phyloP scores from a whole-genome alignment of 2,329 filamentous ascomycete genomes.

The Pseudogymnoascus pannorum region DNA sequence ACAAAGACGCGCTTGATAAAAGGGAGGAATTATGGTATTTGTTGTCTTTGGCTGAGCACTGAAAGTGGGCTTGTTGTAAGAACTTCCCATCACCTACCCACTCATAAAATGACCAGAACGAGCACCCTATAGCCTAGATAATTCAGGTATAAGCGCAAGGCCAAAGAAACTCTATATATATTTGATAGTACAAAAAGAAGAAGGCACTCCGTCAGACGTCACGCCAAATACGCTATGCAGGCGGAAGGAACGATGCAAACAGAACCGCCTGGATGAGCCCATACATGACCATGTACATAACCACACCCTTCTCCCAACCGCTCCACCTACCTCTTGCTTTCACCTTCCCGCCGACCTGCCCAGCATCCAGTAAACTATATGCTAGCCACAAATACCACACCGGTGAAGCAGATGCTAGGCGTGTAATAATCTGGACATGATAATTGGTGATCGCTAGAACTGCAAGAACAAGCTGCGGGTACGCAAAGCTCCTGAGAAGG shows the following conservation, averaged over 20 bases:
- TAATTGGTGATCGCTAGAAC: slow-evolving; percentile 68
- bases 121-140: neutral
- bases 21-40: neutral
- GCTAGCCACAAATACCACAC: slow-evolving; percentile 84
- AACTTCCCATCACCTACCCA: neutral
- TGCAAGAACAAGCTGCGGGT: slow-evolving; percentile 66
- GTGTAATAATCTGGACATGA: slow-evolving; percentile 89
- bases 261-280: slow-evolving; percentile 72
- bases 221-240: slow-evolving; percentile 49
- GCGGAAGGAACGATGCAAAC: slow-evolving; percentile 86
- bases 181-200: neutral
- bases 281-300: slow-evolving; percentile 70
- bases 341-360: slow-evolving; percentile 2
- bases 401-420: slow-evolving; percentile 80
- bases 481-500: slow-evolving; percentile 46
- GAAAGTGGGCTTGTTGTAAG: neutral
- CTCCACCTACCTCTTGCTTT: slow-evolving; percentile 24
- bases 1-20: neutral
- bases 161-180: neutral
- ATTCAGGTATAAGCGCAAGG: neutral
- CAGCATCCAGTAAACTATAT: slow-evolving; percentile 30
- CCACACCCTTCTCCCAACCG: slow-evolving; percentile 14
- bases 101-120: neutral
- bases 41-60: neutral
- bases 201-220: neutral